Evolutionary conservation across 345 rosid genomes (phyloP).

Genomic region (Linum usitatissimum): DNA sequence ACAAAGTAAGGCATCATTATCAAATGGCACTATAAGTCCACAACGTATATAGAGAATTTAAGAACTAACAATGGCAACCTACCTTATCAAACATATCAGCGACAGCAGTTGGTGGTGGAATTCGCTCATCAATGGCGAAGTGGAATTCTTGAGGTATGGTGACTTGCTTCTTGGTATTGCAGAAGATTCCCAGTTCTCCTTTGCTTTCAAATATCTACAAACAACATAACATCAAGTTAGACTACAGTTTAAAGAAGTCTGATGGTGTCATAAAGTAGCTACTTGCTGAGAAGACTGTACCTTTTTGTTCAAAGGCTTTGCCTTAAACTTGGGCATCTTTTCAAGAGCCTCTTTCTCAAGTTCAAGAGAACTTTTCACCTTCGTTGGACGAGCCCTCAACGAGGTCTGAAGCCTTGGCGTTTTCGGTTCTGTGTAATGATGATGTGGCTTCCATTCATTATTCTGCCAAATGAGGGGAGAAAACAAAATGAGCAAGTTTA

Average conservation of each 20-base stretch:
- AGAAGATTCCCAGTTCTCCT: slow-evolving; percentile 33
- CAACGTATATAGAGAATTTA: background rate
- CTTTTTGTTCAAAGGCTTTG: slow-evolving; percentile 90
- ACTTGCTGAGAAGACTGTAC: slow-evolving; percentile 20
- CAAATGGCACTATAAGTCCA: background rate
- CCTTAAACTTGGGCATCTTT: slow-evolving; percentile 88
- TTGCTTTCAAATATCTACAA: slow-evolving; percentile 87
- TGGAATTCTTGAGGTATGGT: slow-evolving; percentile 87
- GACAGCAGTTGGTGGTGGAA: slow-evolving; percentile 46
- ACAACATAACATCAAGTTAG: slow-evolving; percentile 1
- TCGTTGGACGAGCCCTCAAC: slow-evolving; percentile 79
- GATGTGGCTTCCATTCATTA: slow-evolving; percentile 36
- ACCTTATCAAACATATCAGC: slow-evolving; percentile 83
- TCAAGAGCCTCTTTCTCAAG: slow-evolving; percentile 85
- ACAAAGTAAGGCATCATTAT: background rate
- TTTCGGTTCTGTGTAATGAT: slow-evolving; percentile 64
- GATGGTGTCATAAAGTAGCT: background rate
- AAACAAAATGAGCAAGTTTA: slow-evolving; percentile 6
- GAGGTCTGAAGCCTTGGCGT: slow-evolving; percentile 73
- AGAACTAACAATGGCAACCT: background rate
- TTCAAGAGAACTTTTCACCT: slow-evolving; percentile 67
- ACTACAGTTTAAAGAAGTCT: background rate
- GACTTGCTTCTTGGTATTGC: slow-evolving; percentile 8
- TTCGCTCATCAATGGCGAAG: slow-evolving; percentile 77
- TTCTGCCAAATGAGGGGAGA: slow-evolving; percentile 23